These are phyloP conservation scores for Candida manassasensis DNA, from an alignment of 805 yeast species.

Conservation along the genomic window DNA sequence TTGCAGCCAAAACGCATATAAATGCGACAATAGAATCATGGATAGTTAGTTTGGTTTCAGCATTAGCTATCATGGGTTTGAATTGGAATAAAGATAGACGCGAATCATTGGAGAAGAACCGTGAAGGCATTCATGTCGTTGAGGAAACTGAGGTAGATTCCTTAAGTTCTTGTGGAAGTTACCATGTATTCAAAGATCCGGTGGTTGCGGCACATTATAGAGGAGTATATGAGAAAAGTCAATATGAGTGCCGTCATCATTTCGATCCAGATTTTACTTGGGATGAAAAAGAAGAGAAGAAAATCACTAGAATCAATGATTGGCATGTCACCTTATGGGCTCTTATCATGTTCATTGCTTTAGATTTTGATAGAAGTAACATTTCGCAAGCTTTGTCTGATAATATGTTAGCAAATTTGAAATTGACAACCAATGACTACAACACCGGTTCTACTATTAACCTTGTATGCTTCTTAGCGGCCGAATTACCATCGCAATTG, in stretches of 20 bases:
- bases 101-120: too few species aligned
- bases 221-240: slow-evolving; percentile 29
- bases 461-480: slow-evolving; percentile 45
- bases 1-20: slow-evolving; percentile 3
- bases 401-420: slow-evolving; percentile 47
- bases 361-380: slow-evolving; percentile 58
- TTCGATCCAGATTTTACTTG: slow-evolving; percentile 59
- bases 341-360: slow-evolving; percentile 52
- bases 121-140: not conserved
- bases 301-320: slow-evolving; percentile 48
- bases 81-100: too few species aligned
- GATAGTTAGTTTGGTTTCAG: too few species aligned
- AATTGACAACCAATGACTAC: slow-evolving; percentile 51
- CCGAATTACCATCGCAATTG: slow-evolving; percentile 65
- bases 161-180: not conserved
- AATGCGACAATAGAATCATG: too few species aligned
- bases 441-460: slow-evolving; percentile 57
- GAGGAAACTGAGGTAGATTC: slow-evolving; percentile 2
- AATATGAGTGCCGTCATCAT: slow-evolving; percentile 51
- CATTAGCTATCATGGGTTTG: not conserved
- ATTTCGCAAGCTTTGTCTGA: slow-evolving; percentile 56
- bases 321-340: slow-evolving; percentile 54
- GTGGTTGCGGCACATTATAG: slow-evolving; percentile 9
- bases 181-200: slow-evolving; percentile 8
- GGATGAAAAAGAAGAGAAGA: slow-evolving; percentile 49